Evolutionary conservation across 192 early-diverging fungal species (phyloP).

Genomic region (Podila minutissima): DNA sequence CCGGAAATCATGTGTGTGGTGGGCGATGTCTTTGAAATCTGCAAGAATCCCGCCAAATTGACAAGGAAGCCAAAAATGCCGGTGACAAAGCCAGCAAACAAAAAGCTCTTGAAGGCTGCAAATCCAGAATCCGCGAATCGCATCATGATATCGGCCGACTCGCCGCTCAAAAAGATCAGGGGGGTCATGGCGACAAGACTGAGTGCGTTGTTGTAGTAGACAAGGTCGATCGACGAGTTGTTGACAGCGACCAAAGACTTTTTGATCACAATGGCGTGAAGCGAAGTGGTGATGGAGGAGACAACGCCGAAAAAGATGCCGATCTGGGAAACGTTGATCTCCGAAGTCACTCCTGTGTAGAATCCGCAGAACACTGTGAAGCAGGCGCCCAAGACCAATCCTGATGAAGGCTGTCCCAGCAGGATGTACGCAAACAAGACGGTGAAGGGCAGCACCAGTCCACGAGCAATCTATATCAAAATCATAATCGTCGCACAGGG

Average conservation of each 20-base stretch:
- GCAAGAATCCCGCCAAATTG: conserved; percentile 70
- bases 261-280: conserved; percentile 73
- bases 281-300: conserved; percentile 62
- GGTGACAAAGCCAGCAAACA: conserved; percentile 54
- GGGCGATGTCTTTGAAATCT: conserved; percentile 72
- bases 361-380: conserved; percentile 64
- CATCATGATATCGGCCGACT: conserved; percentile 19
- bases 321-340: conserved; percentile 38
- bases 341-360: conserved; percentile 58
- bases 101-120: conserved; percentile 24
- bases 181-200: conserved; percentile 55
- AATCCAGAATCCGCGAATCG: conserved; percentile 1
- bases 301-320: conserved; percentile 63
- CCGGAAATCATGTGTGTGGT: conserved; percentile 70
- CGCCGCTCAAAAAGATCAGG: conserved; percentile 59
- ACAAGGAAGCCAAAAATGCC: conserved; percentile 70
- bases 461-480: conserved; percentile 59
- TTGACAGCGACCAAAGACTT: conserved; percentile 55
- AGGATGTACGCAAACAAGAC: conserved; percentile 56
- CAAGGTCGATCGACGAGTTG: conserved; percentile 63
- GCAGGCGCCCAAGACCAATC: conserved; percentile 53
- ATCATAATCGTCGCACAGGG: neutral
- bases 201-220: conserved; percentile 71
- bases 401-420: conserved; percentile 48
- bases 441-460: conserved; percentile 67